A percentile compares a stretch with the other conserved stretches of the same genome.
Evolutionary conservation across 352 stramenopile species (phyloP).

Genomic region (Peronospora belbahrii): DNA sequence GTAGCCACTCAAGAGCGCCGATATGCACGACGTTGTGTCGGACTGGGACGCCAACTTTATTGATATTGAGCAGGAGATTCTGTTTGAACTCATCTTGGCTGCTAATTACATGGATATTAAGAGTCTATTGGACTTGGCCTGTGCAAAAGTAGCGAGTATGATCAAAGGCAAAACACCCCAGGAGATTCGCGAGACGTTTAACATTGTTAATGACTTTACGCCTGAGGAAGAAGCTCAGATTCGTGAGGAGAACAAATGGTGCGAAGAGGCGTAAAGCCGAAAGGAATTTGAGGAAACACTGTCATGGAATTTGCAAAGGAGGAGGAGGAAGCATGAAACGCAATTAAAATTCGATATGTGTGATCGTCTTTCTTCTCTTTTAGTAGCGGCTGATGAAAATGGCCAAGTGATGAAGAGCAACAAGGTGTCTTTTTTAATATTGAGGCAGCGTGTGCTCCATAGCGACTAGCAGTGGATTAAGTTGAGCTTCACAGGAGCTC

Average conservation of each 20-base stretch:
- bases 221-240: slow-evolving; percentile 99
- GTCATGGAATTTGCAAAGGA: background rate
- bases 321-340: background rate
- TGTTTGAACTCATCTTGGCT: slow-evolving; percentile 99
- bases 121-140: slow-evolving; percentile 87
- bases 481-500: slow-evolving; percentile 7
- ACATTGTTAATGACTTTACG: slow-evolving; percentile 99
- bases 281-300: background rate
- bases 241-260: slow-evolving; percentile 99
- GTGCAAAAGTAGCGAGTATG: slow-evolving; percentile 90
- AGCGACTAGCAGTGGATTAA: slow-evolving; percentile 7
- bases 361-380: background rate
- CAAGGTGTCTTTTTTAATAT: background rate
- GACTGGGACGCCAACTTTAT: slow-evolving; percentile 99
- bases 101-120: slow-evolving; percentile 99
- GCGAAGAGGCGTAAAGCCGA: slow-evolving; percentile 91
- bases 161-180: slow-evolving; percentile 97
- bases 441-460: background rate
- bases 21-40: slow-evolving; percentile 99
- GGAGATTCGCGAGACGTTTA: slow-evolving; percentile 99
- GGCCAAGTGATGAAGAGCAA: slow-evolving; percentile 2
- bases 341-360: no score
- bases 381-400: slow-evolving; percentile 1
- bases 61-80: slow-evolving; percentile 96
- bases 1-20: slow-evolving; percentile 93